Conservation (phyloP, 2,329 filamentous ascomycete species). For the Pestalotiopsis sp. region DNA sequence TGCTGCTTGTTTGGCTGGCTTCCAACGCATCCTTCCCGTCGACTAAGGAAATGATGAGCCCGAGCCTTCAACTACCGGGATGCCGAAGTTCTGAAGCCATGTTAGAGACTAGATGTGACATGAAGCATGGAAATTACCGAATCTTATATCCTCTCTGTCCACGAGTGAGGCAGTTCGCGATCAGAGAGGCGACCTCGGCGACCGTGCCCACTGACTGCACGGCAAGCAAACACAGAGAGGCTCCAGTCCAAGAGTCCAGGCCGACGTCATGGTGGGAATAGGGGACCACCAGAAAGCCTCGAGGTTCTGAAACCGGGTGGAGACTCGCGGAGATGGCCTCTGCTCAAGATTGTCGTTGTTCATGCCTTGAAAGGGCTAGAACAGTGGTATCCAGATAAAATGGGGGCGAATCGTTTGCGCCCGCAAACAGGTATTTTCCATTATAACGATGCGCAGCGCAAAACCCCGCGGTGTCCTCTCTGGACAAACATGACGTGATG, state of each 20-base stretch:
- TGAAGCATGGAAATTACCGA: not conserved
- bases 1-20: not conserved
- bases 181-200: not conserved
- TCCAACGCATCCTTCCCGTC: not conserved
- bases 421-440: not conserved
- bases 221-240: not conserved
- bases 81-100: not conserved
- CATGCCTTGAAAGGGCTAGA: conserved; percentile 3
- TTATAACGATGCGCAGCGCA: not conserved
- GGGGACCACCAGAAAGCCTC: not conserved
- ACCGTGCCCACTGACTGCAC: not conserved
- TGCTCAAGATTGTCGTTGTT: not conserved
- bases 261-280: conserved; percentile 4
- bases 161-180: not conserved
- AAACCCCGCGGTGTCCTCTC: not conserved
- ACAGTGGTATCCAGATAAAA: not conserved
- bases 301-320: conserved; percentile 8
- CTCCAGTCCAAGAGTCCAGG: not conserved
- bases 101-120: not conserved
- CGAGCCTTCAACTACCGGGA: not conserved
- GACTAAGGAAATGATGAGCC: not conserved
- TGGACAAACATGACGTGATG: not conserved
- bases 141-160: not conserved
- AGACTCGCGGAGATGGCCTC: not conserved
- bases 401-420: not conserved